Evolutionary conservation across 177 flowering plant genomes (phyloP).

Genomic region (Vitis hybrid): DNA sequence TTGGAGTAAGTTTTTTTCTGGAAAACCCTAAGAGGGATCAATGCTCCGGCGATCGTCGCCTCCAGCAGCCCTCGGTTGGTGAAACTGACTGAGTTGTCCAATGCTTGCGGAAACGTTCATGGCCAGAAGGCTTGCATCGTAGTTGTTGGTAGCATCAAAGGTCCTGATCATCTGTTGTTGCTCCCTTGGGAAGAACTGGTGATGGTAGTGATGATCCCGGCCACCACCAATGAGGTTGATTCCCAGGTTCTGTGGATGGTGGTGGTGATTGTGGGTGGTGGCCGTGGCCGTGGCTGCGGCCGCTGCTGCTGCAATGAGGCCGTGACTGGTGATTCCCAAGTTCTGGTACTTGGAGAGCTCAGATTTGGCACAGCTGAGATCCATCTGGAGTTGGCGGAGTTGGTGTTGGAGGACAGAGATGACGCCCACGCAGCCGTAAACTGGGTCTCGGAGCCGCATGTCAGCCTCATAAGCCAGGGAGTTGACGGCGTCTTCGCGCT

Average conservation of each 20-base stretch:
- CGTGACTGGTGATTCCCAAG: slow-evolving; percentile 38
- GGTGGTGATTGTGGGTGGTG: slow-evolving; percentile 18
- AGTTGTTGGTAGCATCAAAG: slow-evolving; percentile 33
- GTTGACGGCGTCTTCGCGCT: slow-evolving; percentile 74
- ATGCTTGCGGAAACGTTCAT: slow-evolving; percentile 48
- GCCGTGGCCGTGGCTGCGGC: slow-evolving; percentile 21
- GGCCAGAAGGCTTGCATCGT: slow-evolving; percentile 42
- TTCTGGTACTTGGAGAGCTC: slow-evolving; percentile 64
- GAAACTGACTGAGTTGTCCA: slow-evolving; percentile 54
- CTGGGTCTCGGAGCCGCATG: slow-evolving; percentile 73
- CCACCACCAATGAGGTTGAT: slow-evolving; percentile 30
- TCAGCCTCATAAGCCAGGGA: slow-evolving; percentile 75
- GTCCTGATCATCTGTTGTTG: slow-evolving; percentile 29
- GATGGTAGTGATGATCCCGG: slow-evolving; percentile 30
- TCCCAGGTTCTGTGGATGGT: slow-evolving; percentile 33
- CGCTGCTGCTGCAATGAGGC: slow-evolving; percentile 35
- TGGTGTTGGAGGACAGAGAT: slow-evolving; percentile 71
- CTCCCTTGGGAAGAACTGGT: slow-evolving; percentile 49
- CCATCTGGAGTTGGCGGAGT: slow-evolving; percentile 66
- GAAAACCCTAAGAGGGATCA: slow-evolving; percentile 41
- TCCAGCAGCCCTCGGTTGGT: slow-evolving; percentile 50
- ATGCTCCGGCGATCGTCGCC: slow-evolving; percentile 46
- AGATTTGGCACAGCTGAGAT: slow-evolving; percentile 53
- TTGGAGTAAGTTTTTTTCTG: no score
- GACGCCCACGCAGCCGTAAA: slow-evolving; percentile 76